Evolutionary conservation across 441 rosid species (phyloP), one percentile per base, ranked within the genome.

Genomic region (Omphalea diandra): DNA sequence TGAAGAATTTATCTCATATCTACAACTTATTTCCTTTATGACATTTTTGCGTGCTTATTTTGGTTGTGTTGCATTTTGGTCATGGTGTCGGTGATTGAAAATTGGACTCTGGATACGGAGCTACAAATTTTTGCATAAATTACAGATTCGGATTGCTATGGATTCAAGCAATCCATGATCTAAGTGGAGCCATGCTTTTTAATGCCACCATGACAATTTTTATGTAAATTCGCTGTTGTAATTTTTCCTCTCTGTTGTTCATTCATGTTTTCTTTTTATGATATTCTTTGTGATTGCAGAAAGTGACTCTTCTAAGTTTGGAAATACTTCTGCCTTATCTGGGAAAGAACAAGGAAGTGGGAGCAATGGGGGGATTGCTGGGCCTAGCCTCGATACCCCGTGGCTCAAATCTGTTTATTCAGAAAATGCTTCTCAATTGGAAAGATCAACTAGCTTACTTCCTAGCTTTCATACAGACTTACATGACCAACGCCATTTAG

Each of bases 381-480:
- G 86, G 58, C 75, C 87, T 53, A 84, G 84, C 81, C 86, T 82
- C 66, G 97, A 93, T 63, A 52, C 78, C 18, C 31, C 79, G 0
- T 86, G 92, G 97, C 83, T 80, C 67, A 89, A 88, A 67, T 76
- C 94, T 44, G 82, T 75, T 46, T 82, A 77, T 71, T 68, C 80
- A 3, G 98, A 92, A 64, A 95, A 89, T 76, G 60, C 86, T 40
- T 83, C 83, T 33, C 87, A 65, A 73, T 59, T 82, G 76, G 92
- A 88, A 70, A 85, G 86, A 74, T 76, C 92, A 46, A 69, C 83
- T 38, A 84, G 89, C 77, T 36, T 76, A 33, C 84, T 80, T 71
- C 90, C 89, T 47, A 78, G 77, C 65, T 82, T 81, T 76, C 83
- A 81, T 24, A 47, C 75, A 22, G 91, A 84, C 77, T 77, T 77